Conservation (phyloP, 257 asterid species). For the Solanum gandarillasii region DNA sequence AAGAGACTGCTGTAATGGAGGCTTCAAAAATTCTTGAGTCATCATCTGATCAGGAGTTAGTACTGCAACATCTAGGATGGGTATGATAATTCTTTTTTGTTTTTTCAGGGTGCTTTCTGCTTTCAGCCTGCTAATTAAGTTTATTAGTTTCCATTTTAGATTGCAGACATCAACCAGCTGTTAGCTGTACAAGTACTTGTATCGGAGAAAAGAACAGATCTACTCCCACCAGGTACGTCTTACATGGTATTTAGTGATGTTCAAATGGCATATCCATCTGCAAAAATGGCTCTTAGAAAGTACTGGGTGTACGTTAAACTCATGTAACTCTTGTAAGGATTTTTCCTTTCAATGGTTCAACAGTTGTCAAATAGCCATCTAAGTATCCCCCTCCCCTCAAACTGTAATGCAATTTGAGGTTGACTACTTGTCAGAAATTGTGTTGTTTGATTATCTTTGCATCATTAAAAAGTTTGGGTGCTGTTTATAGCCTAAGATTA, state of each 20-base stretch:
- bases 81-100: conserved; percentile 26
- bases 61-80: conserved; percentile 96
- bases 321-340: neutral
- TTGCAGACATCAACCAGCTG: conserved; percentile 74
- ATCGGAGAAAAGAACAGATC: conserved; percentile 59
- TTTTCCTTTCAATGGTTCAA: neutral
- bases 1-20: conserved; percentile 63
- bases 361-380: neutral
- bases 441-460: neutral
- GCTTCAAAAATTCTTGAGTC: conserved; percentile 82
- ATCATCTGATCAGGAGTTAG: conserved; percentile 77
- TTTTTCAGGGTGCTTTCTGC: neutral
- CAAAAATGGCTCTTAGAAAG: neutral
- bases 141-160: conserved; percentile 30
- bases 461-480: neutral
- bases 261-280: neutral
- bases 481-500: neutral
- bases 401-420: neutral
- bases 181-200: conserved; percentile 77
- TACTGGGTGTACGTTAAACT: neutral
- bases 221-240: conserved; percentile 71
- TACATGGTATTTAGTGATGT: neutral
- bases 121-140: neutral
- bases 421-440: neutral
- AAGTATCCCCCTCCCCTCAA: neutral